Conservation (phyloP, 2,329 filamentous ascomycete genomes). For the Zalaria sp. region DNA sequence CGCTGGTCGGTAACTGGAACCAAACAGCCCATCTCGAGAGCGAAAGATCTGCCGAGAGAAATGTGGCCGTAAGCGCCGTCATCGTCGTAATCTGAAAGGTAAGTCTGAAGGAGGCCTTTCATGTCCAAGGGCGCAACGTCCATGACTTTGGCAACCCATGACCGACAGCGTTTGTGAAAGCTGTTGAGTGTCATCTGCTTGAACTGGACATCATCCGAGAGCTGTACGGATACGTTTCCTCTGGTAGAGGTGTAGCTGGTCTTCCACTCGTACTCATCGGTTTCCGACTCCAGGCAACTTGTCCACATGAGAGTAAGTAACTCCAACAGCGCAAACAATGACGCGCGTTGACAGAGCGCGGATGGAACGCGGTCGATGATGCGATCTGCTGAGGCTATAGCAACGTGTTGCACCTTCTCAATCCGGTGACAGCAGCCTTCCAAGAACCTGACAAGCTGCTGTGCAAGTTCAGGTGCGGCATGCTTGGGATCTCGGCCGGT, state of each 20-base stretch:
- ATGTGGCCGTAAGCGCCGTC: constrained; percentile 84
- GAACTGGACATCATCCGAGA: constrained; percentile 87
- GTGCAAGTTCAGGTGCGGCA: constrained; percentile 81
- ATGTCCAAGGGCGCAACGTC: constrained; percentile 82
- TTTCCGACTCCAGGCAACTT: constrained; percentile 85
- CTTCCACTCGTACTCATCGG: constrained; percentile 80
- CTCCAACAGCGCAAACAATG: constrained; percentile 84
- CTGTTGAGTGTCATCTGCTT: constrained; percentile 65
- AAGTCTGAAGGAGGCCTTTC: constrained; percentile 90
- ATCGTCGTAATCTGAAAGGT: constrained; percentile 88
- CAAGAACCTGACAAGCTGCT: constrained; percentile 75
- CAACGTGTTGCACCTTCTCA: constrained; percentile 76
- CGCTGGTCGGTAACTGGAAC: constrained; percentile 80
- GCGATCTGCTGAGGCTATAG: constrained; percentile 67
- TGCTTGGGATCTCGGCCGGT: constrained; percentile 60
- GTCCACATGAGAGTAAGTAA: constrained; percentile 89
- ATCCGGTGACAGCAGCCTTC: constrained; percentile 88
- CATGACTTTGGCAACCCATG: constrained; percentile 69
- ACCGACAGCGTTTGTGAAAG: constrained; percentile 61
- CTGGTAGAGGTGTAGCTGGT: constrained; percentile 65
- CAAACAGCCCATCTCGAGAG: constrained; percentile 75
- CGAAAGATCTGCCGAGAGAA: constrained; percentile 85
- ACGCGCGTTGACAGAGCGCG: constrained; percentile 75
- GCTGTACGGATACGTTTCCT: constrained; percentile 66
- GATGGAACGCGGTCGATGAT: constrained; percentile 79